Base-by-base conservation (phyloP, 306 rosid genomes). In the Medicago lupulina region DNA sequence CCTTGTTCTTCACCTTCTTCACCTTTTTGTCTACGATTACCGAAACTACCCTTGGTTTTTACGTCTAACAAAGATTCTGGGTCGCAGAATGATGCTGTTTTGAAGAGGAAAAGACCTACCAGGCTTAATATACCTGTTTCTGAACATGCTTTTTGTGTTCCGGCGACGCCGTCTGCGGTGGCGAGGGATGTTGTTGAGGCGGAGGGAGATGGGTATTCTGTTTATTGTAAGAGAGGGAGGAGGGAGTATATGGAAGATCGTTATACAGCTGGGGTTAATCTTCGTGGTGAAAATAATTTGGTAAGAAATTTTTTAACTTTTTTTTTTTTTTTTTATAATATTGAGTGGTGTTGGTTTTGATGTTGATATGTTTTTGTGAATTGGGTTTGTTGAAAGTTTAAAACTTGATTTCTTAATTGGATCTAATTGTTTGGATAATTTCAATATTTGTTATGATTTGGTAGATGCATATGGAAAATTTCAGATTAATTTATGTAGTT, bases 161-260 rank as follows among this genome's bases (percentile, higher is more conserved):
- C 89, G 39, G 63, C 74, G 68, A 78, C 83, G 73, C 91, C 90
- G 25, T 89, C 85, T 0, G n/a, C 80, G 71, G 77, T 71, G 60
- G 78, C 80, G 53, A 80, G 89, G 67, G 99, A 95, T 39, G 78
- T 34, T 2, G 76, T 89, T 10, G 99, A 90, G 86, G 87, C 43
- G 0, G 92, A 84, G 7, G 89, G 82, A 1, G 86, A 84, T 44
- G 97, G 87, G 7, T 85, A 76, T 57, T 82, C 95, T 55, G 97
- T 92, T 11, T 92, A 80, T 44, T 92, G 97, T 72, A 95, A 95
- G 75, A 87, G 96, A 74, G 99, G 99, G 12, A 89, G 97, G 82
- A 88, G 99, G 81, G 92, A 89, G 59, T 78, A 90, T 67, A 84
- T 95, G 96, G 99, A 95, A 78, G 99, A 95, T 82, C 93, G 99